Evolutionary conservation across 352 stramenopile genomes (phyloP), one percentile per base, ranked within the genome.

Genomic region (Phytophthora fragariaefolia): DNA sequence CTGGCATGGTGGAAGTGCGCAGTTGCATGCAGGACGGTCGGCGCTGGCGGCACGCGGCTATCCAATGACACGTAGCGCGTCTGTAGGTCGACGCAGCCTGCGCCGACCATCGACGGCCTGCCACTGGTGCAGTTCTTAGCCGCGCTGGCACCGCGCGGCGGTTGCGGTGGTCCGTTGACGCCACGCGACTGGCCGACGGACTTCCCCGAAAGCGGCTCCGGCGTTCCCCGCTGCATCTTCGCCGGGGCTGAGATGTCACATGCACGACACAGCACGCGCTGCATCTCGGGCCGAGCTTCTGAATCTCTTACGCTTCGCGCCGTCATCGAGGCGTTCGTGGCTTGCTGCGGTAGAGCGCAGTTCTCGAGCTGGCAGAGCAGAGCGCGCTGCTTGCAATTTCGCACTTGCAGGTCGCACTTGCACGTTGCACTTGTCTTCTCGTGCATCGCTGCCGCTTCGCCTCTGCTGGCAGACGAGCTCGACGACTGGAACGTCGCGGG

Each of bases 201-300:
- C 43, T 66, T 71, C 50, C 30, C 28, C 23, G 57, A 71, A 71
- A 66, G 42, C 57, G 47, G 17, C 48, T 28, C n/a, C 48, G 55
- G 40, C 40, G 24, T 65, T 71, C 56, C 32, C 24, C 26, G 27
- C 18, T 6, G 26, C 22, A 53, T 28, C 51, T 36, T 32, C 36
- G 43, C 43, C 20, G 3, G 38, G 40, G 40, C 17, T 27, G 34
- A 38, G 28, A 55, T 71, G 56, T 62, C 49, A 43, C 63, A 71
- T 38, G 52, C 15, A 43, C 26, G 18, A 34, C 7, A 23, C 54
- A 55, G 51, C 22, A 34, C 50, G 42, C 24, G 45, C 22, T 34
- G 17, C 30, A 20, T 24, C 38, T 17, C 18, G 23, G 5, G 22
- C 20, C 10, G 20, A 8, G 17, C 20, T 38, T 55, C 28, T 36